Conservation (phyloP, 2,329 filamentous ascomycete genomes). For the Xylaria polymorpha region DNA sequence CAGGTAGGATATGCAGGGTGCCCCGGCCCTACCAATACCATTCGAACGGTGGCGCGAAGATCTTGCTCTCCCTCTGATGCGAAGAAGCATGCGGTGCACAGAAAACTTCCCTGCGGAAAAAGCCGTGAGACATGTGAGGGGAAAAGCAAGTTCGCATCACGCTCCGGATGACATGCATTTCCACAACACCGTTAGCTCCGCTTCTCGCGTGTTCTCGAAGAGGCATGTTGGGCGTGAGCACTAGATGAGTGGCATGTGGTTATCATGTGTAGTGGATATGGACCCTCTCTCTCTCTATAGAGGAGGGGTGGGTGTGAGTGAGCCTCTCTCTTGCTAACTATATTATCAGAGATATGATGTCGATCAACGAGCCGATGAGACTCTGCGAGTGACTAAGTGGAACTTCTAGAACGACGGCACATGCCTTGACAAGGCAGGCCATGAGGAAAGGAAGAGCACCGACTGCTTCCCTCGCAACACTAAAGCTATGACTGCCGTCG, state of each 20-base stretch:
- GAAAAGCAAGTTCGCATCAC: constrained; percentile 4
- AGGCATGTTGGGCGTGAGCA: constrained; percentile 17
- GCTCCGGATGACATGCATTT: constrained; percentile 25
- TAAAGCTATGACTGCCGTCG: constrained; percentile 23
- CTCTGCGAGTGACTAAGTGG: constrained; percentile 20
- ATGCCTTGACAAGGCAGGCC: constrained; percentile 36
- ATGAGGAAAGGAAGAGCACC: constrained; percentile 18
- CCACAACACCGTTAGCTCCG: background rate
- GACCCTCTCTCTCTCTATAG: background rate
- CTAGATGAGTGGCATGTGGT: constrained; percentile 16
- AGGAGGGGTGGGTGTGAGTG: constrained; percentile 18
- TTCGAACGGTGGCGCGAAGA: constrained; percentile 21
- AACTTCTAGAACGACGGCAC: constrained; percentile 25
- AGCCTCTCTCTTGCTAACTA: constrained; percentile 19
- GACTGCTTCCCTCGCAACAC: constrained; percentile 21
- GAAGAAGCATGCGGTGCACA: constrained; percentile 7
- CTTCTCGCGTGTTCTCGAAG: constrained; percentile 21
- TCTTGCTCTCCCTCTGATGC: constrained; percentile 19
- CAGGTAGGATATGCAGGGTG: constrained; percentile 19
- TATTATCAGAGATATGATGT: constrained; percentile 17
- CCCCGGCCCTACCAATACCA: constrained; percentile 18
- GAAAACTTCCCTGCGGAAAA: constrained; percentile 20
- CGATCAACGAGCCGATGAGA: constrained; percentile 34
- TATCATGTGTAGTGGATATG: constrained; percentile 25
- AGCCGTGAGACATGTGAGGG: constrained; percentile 19